Percentiles rank a stretch among this genome's conserved stretches.
Evolutionary conservation across 345 rosid species (phyloP).

Genomic region (Sonneratia caseolaris): DNA sequence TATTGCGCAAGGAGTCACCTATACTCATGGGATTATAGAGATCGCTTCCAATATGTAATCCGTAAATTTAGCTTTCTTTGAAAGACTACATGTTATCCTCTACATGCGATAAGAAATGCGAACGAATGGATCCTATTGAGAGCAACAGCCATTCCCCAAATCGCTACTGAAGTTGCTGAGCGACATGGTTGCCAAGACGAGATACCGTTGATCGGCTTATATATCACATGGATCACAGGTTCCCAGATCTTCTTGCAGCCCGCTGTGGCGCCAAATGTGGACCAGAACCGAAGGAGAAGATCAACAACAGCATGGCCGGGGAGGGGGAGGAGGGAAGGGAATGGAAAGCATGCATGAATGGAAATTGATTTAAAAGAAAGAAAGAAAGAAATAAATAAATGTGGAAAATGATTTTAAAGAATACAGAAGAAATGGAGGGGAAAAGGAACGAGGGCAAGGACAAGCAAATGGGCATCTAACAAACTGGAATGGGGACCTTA

Average conservation of each 20-base stretch:
- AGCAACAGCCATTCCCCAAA: neutral
- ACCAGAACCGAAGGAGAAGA: neutral
- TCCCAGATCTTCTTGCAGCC: neutral
- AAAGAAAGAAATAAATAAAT: neutral
- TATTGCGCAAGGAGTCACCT: neutral
- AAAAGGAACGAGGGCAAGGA: slow-evolving; percentile 8
- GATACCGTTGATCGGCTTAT: neutral
- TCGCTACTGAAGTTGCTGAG: neutral
- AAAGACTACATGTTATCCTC: too few species aligned
- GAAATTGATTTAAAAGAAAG: too few species aligned
- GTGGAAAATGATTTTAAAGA: slow-evolving; percentile 3
- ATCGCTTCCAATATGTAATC: too few species aligned
- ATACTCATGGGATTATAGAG: too few species aligned
- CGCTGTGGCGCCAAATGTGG: neutral
- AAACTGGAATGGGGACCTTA: slow-evolving; percentile 58
- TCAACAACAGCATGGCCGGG: neutral
- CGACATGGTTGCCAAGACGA: neutral
- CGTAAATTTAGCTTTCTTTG: too few species aligned
- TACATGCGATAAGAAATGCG: too few species aligned
- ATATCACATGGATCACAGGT: neutral
- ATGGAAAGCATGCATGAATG: neutral
- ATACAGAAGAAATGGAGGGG: slow-evolving; percentile 14
- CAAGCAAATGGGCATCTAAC: slow-evolving; percentile 19
- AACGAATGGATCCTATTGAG: neutral
- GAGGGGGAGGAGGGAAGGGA: neutral